Evolutionary conservation across 2,329 filamentous ascomycete species (phyloP), one percentile per base, ranked within the genome.

Genomic region (Orbilia blumenaviensis): DNA sequence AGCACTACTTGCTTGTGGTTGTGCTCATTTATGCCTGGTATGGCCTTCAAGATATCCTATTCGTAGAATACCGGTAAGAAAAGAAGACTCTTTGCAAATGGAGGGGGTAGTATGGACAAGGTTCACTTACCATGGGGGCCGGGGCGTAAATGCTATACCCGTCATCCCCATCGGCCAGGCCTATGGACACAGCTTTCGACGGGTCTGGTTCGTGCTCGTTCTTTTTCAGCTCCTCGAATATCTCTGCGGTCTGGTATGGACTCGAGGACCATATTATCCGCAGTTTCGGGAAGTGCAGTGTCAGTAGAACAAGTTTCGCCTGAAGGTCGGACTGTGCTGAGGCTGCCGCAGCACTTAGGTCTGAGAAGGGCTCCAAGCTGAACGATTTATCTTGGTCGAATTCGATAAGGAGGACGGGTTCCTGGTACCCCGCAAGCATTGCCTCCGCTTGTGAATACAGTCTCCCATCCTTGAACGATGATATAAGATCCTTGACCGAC

Each of bases 301-400:
- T 97, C 18, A 99, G 87, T 48, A 98, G 89, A 10, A 97, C 95
- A 50, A 99, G 86, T 83, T 97, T 95, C 77, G 91, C 91, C 82
- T 99, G 95, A 32, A 97, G 86, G 81, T 97, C 95, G 36, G 90
- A 90, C 0, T 89, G 87, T 7, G 52, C 61, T 44, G 69, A 84
- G 84, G 42, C 84, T 83, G 77, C 85, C 84, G 38, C 67, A 82
- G 21, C 83, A 83, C 75, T 85, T 81, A 78, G 83, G 83, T 54
- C 83, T 80, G 67, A 81, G 81, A 27, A 83, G 79, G 52, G 81
- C 81, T 94, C 95, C 14, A 99, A 89, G 0, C 94, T 98, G 83
- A 99, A 99, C 2, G 92, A 94, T 83, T 96, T 97, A 84, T 96
- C 94, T 82, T 96, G 92, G 82, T 97, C 94, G 82, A 99, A 99